These are phyloP conservation scores for Phaseolus lunatus DNA, from an alignment of 306 rosid genomes.

Conservation along the genomic window DNA sequence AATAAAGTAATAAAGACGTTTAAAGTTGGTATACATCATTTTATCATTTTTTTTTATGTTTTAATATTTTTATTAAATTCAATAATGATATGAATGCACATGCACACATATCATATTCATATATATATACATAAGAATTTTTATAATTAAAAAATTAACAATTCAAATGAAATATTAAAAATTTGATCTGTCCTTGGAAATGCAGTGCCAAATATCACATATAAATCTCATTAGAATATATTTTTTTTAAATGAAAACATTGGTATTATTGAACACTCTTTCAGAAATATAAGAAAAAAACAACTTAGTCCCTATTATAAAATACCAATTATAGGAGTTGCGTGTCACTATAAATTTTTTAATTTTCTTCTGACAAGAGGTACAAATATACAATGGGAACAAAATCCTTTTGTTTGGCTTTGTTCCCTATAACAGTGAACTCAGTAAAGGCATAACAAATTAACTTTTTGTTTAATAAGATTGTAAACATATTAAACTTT, in stretches of 20 bases:
- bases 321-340: not conserved
- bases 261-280: not conserved
- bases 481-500: not conserved
- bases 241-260: not conserved
- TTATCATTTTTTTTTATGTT: too few relatives aligned
- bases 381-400: not conserved
- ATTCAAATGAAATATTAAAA: too few relatives aligned
- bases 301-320: not conserved
- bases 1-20: too few relatives aligned
- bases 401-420: not conserved
- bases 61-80: too few relatives aligned
- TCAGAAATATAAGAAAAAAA: not conserved
- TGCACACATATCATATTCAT: too few relatives aligned
- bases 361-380: constrained; percentile 24
- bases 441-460: not conserved
- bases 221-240: not conserved
- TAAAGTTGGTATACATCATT: too few relatives aligned
- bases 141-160: too few relatives aligned
- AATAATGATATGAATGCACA: too few relatives aligned
- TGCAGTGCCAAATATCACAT: not conserved
- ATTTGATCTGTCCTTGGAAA: too few relatives aligned
- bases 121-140: too few relatives aligned
- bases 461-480: not conserved
- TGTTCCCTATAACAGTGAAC: not conserved
- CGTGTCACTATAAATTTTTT: not conserved